These are phyloP conservation scores for Gamsiella multidivaricata DNA, from an alignment of 192 early-diverging fungal genomes.

Conservation along the genomic window DNA sequence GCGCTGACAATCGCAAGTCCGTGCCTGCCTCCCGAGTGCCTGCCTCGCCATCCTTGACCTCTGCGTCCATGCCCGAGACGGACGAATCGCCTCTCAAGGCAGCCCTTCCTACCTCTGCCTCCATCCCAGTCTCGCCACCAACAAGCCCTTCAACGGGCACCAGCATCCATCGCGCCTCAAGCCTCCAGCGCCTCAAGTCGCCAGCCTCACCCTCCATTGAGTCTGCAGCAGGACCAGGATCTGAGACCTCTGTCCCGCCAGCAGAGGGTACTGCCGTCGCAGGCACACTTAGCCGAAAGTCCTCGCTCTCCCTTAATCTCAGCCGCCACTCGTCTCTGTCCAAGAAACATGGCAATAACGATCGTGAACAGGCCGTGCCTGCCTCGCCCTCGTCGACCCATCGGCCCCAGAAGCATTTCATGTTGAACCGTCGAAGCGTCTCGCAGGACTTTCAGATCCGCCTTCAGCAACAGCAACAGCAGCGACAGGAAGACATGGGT, in stretches of 20 bases:
- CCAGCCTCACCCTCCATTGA: background rate
- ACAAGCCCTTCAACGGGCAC: slow-evolving; percentile 5
- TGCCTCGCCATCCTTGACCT: background rate
- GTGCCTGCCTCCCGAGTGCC: background rate
- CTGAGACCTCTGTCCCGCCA: too few relatives aligned
- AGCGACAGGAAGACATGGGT: slow-evolving; percentile 36
- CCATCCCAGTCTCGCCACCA: slow-evolving; percentile 10
- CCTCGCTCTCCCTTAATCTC: slow-evolving; percentile 30
- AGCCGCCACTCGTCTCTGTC: slow-evolving; percentile 39
- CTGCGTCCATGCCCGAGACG: slow-evolving; percentile 10
- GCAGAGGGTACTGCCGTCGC: background rate
- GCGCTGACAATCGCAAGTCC: slow-evolving; percentile 35
- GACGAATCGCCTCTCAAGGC: slow-evolving; percentile 1
- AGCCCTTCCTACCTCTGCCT: slow-evolving; percentile 5
- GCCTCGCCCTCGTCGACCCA: slow-evolving; percentile 42
- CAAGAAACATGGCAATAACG: slow-evolving; percentile 23
- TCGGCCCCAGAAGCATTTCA: slow-evolving; percentile 32
- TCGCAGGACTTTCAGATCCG: slow-evolving; percentile 46
- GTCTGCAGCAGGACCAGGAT: background rate
- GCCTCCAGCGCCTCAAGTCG: slow-evolving; percentile 17
- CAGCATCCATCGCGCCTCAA: slow-evolving; percentile 15
- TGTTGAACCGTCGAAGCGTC: slow-evolving; percentile 38
- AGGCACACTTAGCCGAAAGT: slow-evolving; percentile 6
- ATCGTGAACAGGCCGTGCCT: slow-evolving; percentile 24
- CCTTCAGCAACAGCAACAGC: slow-evolving; percentile 42